Evolutionary conservation across 2,329 filamentous ascomycete genomes (phyloP), one percentile per base, ranked within the genome.

Genomic region (Pseudonectria buxi): DNA sequence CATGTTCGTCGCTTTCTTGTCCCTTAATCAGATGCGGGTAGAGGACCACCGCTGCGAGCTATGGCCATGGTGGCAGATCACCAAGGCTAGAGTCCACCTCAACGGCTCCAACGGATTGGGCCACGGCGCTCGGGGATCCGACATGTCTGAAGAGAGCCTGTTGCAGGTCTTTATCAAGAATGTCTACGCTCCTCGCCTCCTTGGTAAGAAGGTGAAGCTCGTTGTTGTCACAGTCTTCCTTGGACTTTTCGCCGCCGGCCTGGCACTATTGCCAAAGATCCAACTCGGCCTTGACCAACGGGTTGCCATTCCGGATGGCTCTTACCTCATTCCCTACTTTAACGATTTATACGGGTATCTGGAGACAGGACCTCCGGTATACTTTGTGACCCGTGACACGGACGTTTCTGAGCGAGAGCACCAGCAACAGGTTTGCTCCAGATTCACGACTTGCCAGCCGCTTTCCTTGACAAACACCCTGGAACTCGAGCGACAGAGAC

Each of bases 291-390:
- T 98, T 18, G 92, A 98, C 54, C 92, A 98, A 63, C 81, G 92
- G 13, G 90, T 95, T 36, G 92, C 92, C 10, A 84, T 98, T 39
- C 92, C 92, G 0, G 86, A 85, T 45, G 89, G 86, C 52, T 96
- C 90, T 1, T 98, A 98, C 57, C 69, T 98, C 33, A 95, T 98
- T 43, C 78, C 84, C 9, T 98, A 95, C 61, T 98, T 98, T 63
- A 88, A 96, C 54, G 92, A 98, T 57, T 69, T 98, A 22, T 94
- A 95, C 58, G 79, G 80, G 40, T 98, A 98, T 57, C 83, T 96
- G 50, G 85, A 89, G 41, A 81, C 81, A 12, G 94, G 92, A 0
- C 90, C 92, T 32, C 92, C 92, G 0, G 88, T 98, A 7, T 98
- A 96, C 61, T 98, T 98, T 58, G 87, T 98, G 30, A 87, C 89